A percentile compares a stretch with the other conserved stretches of the same genome.
Evolutionary conservation across 257 asterid species (phyloP).

Genomic region (Scutellaria galericulata): DNA sequence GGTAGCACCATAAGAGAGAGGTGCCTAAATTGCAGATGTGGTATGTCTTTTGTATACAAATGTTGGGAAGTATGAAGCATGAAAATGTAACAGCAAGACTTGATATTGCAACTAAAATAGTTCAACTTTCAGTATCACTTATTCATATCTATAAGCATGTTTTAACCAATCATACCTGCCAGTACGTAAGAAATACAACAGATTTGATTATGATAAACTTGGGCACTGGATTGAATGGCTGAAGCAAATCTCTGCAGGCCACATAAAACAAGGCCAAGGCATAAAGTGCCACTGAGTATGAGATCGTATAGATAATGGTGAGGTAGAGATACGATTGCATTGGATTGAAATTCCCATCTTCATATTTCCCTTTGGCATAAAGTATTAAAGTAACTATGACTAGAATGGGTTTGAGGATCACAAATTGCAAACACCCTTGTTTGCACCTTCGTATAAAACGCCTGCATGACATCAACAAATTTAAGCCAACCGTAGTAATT

Average conservation of each 20-base stretch:
- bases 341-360: constrained; percentile 94
- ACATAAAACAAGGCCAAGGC: constrained; percentile 90
- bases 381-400: constrained; percentile 79
- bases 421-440: constrained; percentile 98
- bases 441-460: constrained; percentile 97
- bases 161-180: constrained; percentile 70
- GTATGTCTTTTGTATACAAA: not conserved
- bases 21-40: too few species aligned
- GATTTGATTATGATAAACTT: constrained; percentile 92
- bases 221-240: constrained; percentile 99
- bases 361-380: constrained; percentile 88
- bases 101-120: constrained; percentile 25
- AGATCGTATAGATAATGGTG: constrained; percentile 88
- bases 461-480: constrained; percentile 53
- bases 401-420: constrained; percentile 90
- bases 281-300: constrained; percentile 93
- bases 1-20: not conserved
- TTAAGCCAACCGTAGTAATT: constrained; percentile 31
- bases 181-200: constrained; percentile 92
- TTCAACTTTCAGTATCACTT: not conserved
- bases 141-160: not conserved
- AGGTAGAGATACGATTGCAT: constrained; percentile 90
- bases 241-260: constrained; percentile 97
- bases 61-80: constrained; percentile 1
- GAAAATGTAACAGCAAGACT: constrained; percentile 11